Conservation (phyloP, 306 rosid genomes). For the Purshia tridentata region DNA sequence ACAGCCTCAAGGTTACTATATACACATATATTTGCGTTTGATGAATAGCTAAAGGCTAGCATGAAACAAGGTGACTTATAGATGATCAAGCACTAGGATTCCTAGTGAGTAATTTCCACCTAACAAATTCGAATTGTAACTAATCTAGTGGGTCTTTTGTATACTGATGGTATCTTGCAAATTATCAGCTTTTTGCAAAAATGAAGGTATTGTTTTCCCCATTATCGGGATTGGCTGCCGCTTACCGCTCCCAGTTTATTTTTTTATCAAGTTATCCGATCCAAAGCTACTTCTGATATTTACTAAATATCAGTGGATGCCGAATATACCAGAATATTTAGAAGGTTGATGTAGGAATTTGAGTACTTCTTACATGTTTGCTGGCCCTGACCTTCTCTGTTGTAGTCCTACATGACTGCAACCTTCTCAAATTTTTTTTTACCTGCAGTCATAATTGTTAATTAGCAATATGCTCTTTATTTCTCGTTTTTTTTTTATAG, state of each 20-base stretch:
- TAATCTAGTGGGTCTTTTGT: neutral
- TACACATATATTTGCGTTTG: too few species aligned
- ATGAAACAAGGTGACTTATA: neutral
- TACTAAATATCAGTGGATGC: neutral
- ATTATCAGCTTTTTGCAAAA: neutral
- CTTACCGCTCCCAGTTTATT: too few species aligned
- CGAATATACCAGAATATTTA: neutral
- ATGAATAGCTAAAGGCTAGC: neutral
- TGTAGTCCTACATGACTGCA: neutral
- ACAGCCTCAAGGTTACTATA: too few species aligned
- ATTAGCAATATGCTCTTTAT: too few species aligned
- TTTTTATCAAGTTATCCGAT: too few species aligned
- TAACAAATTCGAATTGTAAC: neutral
- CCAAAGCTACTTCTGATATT: too few species aligned
- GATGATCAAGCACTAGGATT: neutral
- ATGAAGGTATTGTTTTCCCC: neutral
- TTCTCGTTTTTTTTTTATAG: too few species aligned
- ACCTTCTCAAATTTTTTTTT: neutral
- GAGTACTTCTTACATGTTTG: neutral
- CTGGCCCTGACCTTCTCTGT: neutral
- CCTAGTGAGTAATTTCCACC: neutral
- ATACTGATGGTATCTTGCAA: neutral
- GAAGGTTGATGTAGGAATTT: slow-evolving; percentile 2
- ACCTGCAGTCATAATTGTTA: too few species aligned
- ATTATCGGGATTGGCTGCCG: neutral